phyloP scores from a whole-genome alignment of 345 rosid species.

The Pseudoturritis turrita region DNA sequence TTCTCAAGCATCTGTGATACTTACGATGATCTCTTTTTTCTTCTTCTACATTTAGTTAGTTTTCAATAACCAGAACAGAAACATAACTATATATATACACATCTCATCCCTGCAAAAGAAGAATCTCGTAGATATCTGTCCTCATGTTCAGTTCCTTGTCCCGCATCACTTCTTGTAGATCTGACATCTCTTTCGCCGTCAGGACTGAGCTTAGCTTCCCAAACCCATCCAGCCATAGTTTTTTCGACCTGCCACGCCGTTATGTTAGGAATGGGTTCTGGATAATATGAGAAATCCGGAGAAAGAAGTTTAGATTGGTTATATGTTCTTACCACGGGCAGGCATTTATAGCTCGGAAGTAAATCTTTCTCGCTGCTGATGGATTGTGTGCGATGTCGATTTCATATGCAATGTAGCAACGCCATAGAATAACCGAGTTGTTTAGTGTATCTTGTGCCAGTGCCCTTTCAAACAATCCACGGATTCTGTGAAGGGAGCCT shows the following conservation, averaged over 20 bases:
- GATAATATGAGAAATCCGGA: neutral
- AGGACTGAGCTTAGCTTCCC: constrained; percentile 51
- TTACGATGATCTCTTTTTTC: neutral
- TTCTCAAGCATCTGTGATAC: neutral
- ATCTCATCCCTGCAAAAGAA: constrained; percentile 62
- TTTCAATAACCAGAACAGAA: neutral
- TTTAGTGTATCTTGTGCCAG: constrained; percentile 50
- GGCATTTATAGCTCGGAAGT: constrained; percentile 89
- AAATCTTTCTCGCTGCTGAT: constrained; percentile 64
- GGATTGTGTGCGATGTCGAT: constrained; percentile 51
- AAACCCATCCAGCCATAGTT: constrained; percentile 93
- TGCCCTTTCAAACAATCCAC: constrained; percentile 87
- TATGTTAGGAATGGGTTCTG: neutral
- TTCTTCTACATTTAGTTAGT: neutral
- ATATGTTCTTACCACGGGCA: constrained; percentile 72
- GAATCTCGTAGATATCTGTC: constrained; percentile 96
- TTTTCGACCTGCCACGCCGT: constrained; percentile 62
- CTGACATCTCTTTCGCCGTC: constrained; percentile 79
- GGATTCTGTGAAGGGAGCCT: constrained; percentile 69
- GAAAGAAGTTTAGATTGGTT: neutral
- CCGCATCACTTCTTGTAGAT: constrained; percentile 95
- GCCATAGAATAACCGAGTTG: constrained; percentile 77
- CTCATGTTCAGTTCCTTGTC: constrained; percentile 88
- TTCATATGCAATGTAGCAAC: constrained; percentile 83
- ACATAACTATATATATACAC: neutral